Evolutionary conservation across 176 grass and related monocot species (phyloP).

Genomic region (Oryza coarctata): DNA sequence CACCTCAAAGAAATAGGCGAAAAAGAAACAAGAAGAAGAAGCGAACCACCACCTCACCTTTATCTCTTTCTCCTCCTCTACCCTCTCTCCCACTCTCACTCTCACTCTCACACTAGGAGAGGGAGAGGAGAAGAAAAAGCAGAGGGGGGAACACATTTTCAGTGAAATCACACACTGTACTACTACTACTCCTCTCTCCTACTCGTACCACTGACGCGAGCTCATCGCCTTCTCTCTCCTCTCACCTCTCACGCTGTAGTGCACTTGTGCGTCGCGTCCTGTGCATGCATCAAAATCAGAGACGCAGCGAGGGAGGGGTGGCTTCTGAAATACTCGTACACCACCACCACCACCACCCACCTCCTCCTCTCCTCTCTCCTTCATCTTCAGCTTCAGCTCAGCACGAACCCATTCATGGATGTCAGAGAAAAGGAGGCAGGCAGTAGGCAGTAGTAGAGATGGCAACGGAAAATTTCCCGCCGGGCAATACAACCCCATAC

Average conservation of each 20-base stretch:
- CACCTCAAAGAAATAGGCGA: conserved; percentile 23
- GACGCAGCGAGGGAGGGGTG: conserved; percentile 31
- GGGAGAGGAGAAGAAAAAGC: background rate
- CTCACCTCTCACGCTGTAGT: conserved; percentile 21
- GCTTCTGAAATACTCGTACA: conserved; percentile 12
- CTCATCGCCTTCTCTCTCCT: conserved; percentile 21
- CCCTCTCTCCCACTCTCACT: background rate
- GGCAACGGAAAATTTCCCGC: too few relatives aligned
- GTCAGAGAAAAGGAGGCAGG: conserved; percentile 49
- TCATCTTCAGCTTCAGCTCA: too few relatives aligned
- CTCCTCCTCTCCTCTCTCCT: too few relatives aligned
- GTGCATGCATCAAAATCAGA: conserved; percentile 91
- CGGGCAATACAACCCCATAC: too few relatives aligned
- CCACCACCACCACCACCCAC: conserved; percentile 1
- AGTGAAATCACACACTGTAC: conserved; percentile 53
- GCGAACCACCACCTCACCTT: conserved; percentile 19
- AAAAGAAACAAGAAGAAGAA: background rate
- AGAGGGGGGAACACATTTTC: conserved; percentile 31
- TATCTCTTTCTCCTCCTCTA: background rate
- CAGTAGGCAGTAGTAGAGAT: too few relatives aligned
- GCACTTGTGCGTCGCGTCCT: conserved; percentile 24
- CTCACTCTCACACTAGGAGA: conserved; percentile 7
- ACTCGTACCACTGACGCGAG: conserved; percentile 16
- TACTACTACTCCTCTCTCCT: background rate
- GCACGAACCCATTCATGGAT: conserved; percentile 52